A percentile compares a stretch with the other conserved stretches of the same genome.
phyloP scores from a whole-genome alignment of 768 basidiomycete genomes.

The Boletus eberwhitei region DNA sequence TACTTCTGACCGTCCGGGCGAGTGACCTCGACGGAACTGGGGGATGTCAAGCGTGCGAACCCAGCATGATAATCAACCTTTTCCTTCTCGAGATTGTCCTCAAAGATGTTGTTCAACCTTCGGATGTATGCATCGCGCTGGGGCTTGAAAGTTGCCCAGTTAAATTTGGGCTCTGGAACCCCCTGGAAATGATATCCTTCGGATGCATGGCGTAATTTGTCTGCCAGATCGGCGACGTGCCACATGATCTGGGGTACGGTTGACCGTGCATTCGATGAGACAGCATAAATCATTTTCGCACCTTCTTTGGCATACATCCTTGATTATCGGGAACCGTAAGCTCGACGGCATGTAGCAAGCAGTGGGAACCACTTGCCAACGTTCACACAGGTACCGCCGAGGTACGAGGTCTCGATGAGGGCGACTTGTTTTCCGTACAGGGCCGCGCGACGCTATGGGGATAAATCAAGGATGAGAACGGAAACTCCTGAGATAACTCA shows the following conservation, averaged over 20 bases:
- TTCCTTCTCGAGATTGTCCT: constrained; percentile 82
- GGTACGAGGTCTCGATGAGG: constrained; percentile 69
- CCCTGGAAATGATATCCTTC: constrained; percentile 72
- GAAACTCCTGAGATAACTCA: constrained; percentile 36
- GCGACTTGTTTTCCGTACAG: constrained; percentile 92
- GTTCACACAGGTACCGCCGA: constrained; percentile 98
- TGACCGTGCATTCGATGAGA: background rate
- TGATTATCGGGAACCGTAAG: constrained; percentile 9
- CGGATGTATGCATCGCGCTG: constrained; percentile 96
- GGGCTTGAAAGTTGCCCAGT: constrained; percentile 89
- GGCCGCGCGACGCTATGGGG: constrained; percentile 79
- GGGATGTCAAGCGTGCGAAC: constrained; percentile 65
- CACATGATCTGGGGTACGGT: constrained; percentile 79
- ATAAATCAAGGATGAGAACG: background rate
- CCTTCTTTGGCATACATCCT: constrained; percentile 99
- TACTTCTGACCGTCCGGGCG: constrained; percentile 66
- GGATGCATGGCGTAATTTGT: constrained; percentile 74
- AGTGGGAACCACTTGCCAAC: constrained; percentile 61
- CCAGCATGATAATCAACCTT: constrained; percentile 86
- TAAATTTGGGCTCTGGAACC: constrained; percentile 58
- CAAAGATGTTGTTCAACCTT: constrained; percentile 87
- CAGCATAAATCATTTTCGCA: constrained; percentile 18
- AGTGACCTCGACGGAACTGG: constrained; percentile 70
- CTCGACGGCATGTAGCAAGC: background rate
- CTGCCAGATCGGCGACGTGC: constrained; percentile 89